These are phyloP conservation scores for Rhizopus microsporus DNA, from an alignment of 371 early-diverging fungal genomes.

Conservation along the genomic window DNA sequence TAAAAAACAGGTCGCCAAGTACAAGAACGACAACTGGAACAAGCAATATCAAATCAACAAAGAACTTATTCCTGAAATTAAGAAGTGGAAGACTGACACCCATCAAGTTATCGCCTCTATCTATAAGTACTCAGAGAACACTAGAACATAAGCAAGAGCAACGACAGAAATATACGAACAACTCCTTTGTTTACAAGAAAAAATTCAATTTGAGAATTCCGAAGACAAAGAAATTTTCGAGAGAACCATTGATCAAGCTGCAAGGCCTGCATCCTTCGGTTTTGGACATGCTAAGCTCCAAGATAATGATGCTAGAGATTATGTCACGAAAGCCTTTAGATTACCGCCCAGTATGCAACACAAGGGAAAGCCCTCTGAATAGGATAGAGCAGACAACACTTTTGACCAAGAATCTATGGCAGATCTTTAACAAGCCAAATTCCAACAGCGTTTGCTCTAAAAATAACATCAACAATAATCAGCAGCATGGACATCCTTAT, in stretches of 20 bases:
- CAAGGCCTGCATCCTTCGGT: not conserved
- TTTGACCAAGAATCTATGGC: not conserved
- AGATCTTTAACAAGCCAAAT: not conserved
- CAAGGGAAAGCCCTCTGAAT: not conserved
- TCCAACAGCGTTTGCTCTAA: not conserved
- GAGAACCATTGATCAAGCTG: not conserved
- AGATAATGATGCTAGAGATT: conserved; percentile 3
- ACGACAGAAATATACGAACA: conserved; percentile 6
- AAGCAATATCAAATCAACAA: conserved; percentile 10
- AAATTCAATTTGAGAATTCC: not conserved
- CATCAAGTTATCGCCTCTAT: conserved; percentile 1
- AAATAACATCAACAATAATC: conserved; percentile 1
- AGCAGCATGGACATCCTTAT: not conserved
- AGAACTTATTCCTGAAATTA: conserved; percentile 8
- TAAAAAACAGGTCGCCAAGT: not conserved
- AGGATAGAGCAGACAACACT: not conserved
- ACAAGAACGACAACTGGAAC: conserved; percentile 1
- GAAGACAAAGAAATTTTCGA: not conserved
- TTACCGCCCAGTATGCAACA: not conserved
- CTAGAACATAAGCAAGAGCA: conserved; percentile 12
- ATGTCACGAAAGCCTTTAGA: conserved; percentile 1
- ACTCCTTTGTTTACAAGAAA: not conserved
- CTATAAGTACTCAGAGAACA: conserved; percentile 2
- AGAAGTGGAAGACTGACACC: conserved; percentile 4
- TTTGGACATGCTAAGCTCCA: not conserved